Evolutionary conservation across 1,284 basidiomycete genomes (phyloP), one percentile per base, ranked within the genome.

Genomic region (Melampsora larici-populina): DNA sequence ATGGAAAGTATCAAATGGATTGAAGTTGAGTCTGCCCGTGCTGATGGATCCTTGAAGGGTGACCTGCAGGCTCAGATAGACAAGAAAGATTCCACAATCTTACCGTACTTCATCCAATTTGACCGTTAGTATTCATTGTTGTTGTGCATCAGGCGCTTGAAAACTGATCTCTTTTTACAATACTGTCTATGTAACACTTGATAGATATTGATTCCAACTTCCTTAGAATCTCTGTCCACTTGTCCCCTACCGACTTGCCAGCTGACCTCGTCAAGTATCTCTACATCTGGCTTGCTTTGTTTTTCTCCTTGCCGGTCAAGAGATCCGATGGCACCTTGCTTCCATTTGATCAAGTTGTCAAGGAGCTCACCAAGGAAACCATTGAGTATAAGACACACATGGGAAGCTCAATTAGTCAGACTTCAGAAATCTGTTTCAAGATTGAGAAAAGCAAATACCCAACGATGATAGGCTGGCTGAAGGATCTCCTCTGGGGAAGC

Each of bases 1-100:
- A 91, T 95, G 29, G 90, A 91, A 81, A 92, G 89, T 79, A 95
- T 99, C 81, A 89, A 91, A 7, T 99, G 96, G 94, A 95, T 99
- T 78, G 89, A 92, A 0, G 94, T 99, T 1, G 89, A 94, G 81
- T 96, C 90, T 8, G 83, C 83, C 21, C 78, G 81, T 36, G 80
- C 76, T 18, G 79, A 76, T n/a, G 80, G 81, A 29, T 84, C 46
- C 46, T 55, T 62, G 40, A 48, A 55, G 3, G 49, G 46, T 31
- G 60, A 80, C 17, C 85, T 97, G 24, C 87, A 88, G 79, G 86
- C 86, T 73, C 88, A 92, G 82, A 86, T 99, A 63, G 87, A 89
- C 67, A 83, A 86, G 1, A 95, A 98, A 81, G 75, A 77, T 62
- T 89, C 89, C 0, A 82, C 86, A 0, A 81, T 86, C 1, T 84